phyloP scores from a whole-genome alignment of 208 protist species.

The Leishmania lainsoni region DNA sequence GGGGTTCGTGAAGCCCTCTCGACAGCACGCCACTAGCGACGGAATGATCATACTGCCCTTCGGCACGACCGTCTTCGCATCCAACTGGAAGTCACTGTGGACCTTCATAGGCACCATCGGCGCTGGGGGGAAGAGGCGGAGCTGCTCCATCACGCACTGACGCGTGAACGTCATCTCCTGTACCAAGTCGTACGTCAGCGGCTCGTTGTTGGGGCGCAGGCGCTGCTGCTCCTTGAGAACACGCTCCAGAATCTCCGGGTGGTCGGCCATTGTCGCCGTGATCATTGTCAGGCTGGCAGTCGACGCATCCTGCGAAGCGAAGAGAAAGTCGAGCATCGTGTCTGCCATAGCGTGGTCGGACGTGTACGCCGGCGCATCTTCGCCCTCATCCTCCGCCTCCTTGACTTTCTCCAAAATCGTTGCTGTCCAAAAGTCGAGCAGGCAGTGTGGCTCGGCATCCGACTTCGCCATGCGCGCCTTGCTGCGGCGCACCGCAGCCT shows the following conservation, averaged over 20 bases:
- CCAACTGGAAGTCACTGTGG: constrained; percentile 76
- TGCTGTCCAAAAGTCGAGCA: constrained; percentile 93
- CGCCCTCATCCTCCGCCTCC: constrained; percentile 75
- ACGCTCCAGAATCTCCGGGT: constrained; percentile 85
- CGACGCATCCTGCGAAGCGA: constrained; percentile 91
- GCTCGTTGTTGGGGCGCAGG: constrained; percentile 79
- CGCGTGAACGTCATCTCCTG: constrained; percentile 91
- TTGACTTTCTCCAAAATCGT: constrained; percentile 69
- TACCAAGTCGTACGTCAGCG: constrained; percentile 81
- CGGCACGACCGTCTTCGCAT: constrained; percentile 81
- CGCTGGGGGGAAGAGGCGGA: constrained; percentile 76
- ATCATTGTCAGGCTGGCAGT: constrained; percentile 89
- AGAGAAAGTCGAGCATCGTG: constrained; percentile 93
- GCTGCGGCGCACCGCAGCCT: constrained; percentile 77
- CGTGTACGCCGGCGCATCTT: constrained; percentile 68
- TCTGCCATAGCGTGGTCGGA: constrained; percentile 89
- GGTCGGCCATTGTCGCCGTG: constrained; percentile 86
- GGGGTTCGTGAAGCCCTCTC: constrained; percentile 90
- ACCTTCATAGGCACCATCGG: constrained; percentile 87
- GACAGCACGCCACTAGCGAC: constrained; percentile 88
- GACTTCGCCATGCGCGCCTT: constrained; percentile 75
- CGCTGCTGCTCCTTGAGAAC: constrained; percentile 88
- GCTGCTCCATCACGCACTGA: constrained; percentile 85
- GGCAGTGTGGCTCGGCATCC: constrained; percentile 82
- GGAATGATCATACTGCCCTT: constrained; percentile 93